These are phyloP conservation scores for Eremochloa ophiuroides DNA, from an alignment of 176 grass and related monocot species.

Conservation along the genomic window DNA sequence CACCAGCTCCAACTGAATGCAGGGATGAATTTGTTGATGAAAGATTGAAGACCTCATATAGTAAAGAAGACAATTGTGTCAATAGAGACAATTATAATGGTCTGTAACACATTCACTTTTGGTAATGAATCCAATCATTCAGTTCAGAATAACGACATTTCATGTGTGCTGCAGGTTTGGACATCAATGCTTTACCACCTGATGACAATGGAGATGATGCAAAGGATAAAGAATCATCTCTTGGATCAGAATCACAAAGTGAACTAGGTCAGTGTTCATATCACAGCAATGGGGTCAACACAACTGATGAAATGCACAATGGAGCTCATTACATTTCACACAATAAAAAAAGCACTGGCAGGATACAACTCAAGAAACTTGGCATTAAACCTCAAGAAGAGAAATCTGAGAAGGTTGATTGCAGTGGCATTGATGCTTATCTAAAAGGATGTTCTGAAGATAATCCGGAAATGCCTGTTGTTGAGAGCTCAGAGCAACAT, in stretches of 20 bases:
- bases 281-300: constrained; percentile 1
- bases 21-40: constrained; percentile 12
- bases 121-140: not conserved
- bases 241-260: constrained; percentile 14
- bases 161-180: constrained; percentile 23
- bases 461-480: not conserved
- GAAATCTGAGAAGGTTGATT: not conserved
- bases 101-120: not conserved
- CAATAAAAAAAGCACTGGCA: not conserved
- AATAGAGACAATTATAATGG: not conserved
- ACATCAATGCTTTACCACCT: constrained; percentile 32
- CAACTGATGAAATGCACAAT: not conserved
- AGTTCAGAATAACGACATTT: not conserved
- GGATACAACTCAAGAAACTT: not conserved
- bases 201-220: not conserved
- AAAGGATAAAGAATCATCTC: not conserved
- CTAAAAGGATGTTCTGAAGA: not conserved
- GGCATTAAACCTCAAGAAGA: not conserved
- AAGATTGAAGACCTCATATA: not conserved
- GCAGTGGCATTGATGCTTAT: not conserved
- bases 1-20: constrained; percentile 11
- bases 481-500: not conserved
- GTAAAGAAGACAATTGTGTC: not conserved
- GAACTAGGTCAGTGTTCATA: constrained; percentile 10
- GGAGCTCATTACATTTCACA: constrained; percentile 2